A percentile compares a stretch with the other conserved stretches of the same genome.
phyloP scores from a whole-genome alignment of 495 filamentous ascomycete species.

The Neurospora sp. region DNA sequence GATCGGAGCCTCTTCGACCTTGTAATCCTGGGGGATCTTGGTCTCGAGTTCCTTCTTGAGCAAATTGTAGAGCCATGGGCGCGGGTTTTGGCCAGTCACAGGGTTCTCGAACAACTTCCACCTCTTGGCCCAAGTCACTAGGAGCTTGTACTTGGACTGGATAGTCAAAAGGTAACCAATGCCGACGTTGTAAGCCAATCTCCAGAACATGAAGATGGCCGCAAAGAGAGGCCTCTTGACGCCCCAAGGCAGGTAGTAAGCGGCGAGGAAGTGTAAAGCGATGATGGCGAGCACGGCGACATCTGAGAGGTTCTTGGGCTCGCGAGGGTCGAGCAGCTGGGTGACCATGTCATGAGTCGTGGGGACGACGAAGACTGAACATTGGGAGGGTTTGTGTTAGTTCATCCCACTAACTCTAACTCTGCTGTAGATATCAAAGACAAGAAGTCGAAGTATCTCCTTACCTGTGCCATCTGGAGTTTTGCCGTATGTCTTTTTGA shows the following conservation, averaged over 20 bases:
- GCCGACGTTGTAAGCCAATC: constrained; percentile 81
- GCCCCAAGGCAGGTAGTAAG: constrained; percentile 58
- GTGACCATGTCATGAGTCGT: constrained; percentile 99
- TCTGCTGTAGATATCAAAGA: background rate
- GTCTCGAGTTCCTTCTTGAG: constrained; percentile 84
- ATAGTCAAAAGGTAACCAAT: constrained; percentile 83
- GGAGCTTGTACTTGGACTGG: constrained; percentile 77
- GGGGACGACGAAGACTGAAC: constrained; percentile 83
- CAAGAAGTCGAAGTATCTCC: constrained; percentile 16
- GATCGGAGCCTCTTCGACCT: constrained; percentile 82
- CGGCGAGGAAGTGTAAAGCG: constrained; percentile 56
- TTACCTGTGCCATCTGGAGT: constrained; percentile 84
- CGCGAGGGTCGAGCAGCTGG: constrained; percentile 84
- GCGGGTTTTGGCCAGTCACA: constrained; percentile 64
- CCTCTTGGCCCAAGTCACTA: constrained; percentile 82
- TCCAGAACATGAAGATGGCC: constrained; percentile 80
- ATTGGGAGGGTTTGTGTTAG: background rate
- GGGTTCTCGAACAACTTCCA: constrained; percentile 80
- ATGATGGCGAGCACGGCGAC: constrained; percentile 71
- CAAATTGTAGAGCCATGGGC: constrained; percentile 68
- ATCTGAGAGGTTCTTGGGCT: constrained; percentile 92
- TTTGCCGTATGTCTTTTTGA: constrained; percentile 75
- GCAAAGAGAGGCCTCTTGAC: constrained; percentile 68
- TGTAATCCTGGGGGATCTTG: constrained; percentile 89
- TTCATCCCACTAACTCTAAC: background rate